Conservation (phyloP, 768 basidiomycete genomes). For the Lepiota brunneoincarnata region DNA sequence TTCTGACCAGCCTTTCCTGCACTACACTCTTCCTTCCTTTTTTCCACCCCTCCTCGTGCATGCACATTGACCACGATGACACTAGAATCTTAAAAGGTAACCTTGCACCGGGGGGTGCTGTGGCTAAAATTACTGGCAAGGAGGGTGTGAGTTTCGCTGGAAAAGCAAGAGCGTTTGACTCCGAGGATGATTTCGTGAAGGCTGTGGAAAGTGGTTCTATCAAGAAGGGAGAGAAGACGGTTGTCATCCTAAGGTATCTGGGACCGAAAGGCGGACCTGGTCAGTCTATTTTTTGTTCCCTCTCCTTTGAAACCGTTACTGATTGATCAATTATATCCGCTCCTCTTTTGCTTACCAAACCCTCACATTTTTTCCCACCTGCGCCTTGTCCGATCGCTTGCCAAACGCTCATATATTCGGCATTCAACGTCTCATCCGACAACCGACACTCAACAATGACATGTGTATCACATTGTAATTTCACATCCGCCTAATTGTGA, state of each 20-base stretch:
- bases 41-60: not conserved
- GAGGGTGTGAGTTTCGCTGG: constrained; percentile 89
- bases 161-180: constrained; percentile 90
- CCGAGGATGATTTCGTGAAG: constrained; percentile 81
- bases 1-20: constrained; percentile 4
- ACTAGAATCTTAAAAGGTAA: constrained; percentile 86
- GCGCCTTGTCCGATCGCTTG: no score
- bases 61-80: not conserved
- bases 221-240: constrained; percentile 95
- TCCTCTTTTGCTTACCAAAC: not conserved
- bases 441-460: no score
- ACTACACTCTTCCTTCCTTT: not conserved
- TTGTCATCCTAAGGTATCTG: constrained; percentile 91
- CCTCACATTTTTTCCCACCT: no score
- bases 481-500: no score
- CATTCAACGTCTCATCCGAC: no score
- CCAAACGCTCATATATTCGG: no score
- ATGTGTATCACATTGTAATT: no score
- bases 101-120: constrained; percentile 92
- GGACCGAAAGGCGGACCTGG: constrained; percentile 97
- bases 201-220: constrained; percentile 89
- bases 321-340: constrained; percentile 4
- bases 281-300: constrained; percentile 32
- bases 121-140: constrained; percentile 96
- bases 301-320: constrained; percentile 7